These are phyloP conservation scores for Coniochaeta pulveracea DNA, from an alignment of 2,329 filamentous ascomycete genomes.

Conservation along the genomic window DNA sequence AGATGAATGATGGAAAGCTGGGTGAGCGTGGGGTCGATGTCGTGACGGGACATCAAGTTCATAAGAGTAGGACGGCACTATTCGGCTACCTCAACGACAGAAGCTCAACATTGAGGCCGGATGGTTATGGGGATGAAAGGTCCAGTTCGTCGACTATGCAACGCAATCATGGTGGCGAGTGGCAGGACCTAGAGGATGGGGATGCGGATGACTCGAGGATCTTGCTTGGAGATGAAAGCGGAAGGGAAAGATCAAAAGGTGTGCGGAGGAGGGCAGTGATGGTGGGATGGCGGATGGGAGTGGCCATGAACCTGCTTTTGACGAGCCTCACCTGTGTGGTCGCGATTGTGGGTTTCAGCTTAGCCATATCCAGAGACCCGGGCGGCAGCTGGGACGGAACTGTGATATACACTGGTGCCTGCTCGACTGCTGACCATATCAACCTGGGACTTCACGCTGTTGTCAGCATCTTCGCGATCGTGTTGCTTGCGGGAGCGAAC, in stretches of 20 bases:
- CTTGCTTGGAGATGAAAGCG: constrained; percentile 8
- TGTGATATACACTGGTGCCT: constrained; percentile 26
- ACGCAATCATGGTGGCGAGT: neutral
- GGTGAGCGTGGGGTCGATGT: constrained; percentile 21
- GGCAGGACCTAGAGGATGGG: no score
- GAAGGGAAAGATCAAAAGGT: constrained; percentile 8
- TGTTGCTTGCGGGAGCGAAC: constrained; percentile 36
- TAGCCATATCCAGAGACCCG: constrained; percentile 20
- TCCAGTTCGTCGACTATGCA: neutral
- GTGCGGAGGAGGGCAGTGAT: constrained; percentile 18
- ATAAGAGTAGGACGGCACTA: constrained; percentile 23
- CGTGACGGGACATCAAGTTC: constrained; percentile 13
- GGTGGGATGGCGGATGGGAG: constrained; percentile 35
- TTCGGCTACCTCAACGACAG: constrained; percentile 15
- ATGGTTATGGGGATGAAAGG: constrained; percentile 1
- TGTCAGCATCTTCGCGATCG: constrained; percentile 30
- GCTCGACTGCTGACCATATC: constrained; percentile 22
- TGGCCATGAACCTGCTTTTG: constrained; percentile 30
- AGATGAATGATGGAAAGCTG: constrained; percentile 21
- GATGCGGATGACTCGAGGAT: constrained; percentile 10
- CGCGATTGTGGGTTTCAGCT: constrained; percentile 18
- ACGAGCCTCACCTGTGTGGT: constrained; percentile 25
- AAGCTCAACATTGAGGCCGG: neutral
- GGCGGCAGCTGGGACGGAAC: no score
- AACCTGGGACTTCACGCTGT: constrained; percentile 30